Base-by-base conservation (phyloP, 495 filamentous ascomycete genomes). In the Baudoinia panamericana region DNA sequence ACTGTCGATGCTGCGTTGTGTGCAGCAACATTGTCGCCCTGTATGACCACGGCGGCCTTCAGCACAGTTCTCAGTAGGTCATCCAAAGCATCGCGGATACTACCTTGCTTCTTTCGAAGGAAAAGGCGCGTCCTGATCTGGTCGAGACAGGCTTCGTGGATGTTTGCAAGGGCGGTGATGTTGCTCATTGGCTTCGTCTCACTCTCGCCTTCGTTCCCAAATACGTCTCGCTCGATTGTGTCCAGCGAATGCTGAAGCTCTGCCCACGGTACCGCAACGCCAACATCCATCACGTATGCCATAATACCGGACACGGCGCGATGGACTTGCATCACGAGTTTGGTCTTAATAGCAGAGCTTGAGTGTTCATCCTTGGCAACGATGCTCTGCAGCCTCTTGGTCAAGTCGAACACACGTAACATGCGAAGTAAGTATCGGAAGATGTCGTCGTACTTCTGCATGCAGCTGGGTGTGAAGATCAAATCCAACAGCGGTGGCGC, bases 361-460 rank as follows among this genome's bases (percentile, higher is more conserved):
- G 18, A 60, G 71, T 10, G 67, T 69, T 50, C 76, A 68, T n/a
- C 41, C 4, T 21, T 16, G 18, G 39, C 24, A 24, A 24, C 15
- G 29, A 38, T 43, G 23, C 15, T 11, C 17, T 38, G 73, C 34
- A 93, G 66, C 46, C 76, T 70, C 33, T 78, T 75, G 8, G 76
- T 76, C 6, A 87, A 78, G 36, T 79, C 87, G 0, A 81, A 63
- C 78, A 96, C 82, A 3, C 90, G 76, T 3, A 81, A 56, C 0
- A 88, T 60, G 1, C 84, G 75, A 1, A 97, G 69, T 2, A 94
- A 61, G 10, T 83, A 63, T 41, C 73, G 79, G 63, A 93, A 94
- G 15, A 94, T 69, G 19, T 63, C 64, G 54, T 97, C 90, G 52
- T 94, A 95, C 50, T 80, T 83, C 15, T 73, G 56, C 10, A 97